These are phyloP conservation scores for Fusarium temperatum DNA, from an alignment of 2,329 filamentous ascomycete species.

Conservation along the genomic window DNA sequence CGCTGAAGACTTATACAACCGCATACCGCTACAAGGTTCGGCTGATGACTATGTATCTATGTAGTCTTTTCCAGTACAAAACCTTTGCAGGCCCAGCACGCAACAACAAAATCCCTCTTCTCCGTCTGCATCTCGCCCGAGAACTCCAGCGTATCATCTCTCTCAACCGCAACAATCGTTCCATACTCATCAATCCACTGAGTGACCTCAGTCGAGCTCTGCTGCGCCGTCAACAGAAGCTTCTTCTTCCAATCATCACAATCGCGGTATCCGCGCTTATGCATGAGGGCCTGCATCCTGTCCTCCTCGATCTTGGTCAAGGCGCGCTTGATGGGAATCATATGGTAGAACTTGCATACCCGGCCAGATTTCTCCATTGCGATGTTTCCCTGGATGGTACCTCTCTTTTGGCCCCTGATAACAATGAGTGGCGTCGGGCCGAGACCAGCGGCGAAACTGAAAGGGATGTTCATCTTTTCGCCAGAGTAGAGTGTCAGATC, in stretches of 20 bases:
- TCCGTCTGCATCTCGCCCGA: not conserved
- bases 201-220: accelerated
- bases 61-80: not conserved
- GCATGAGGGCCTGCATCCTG: not conserved
- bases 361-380: not conserved
- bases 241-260: not conserved
- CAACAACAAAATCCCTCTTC: not conserved
- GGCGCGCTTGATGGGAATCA: not conserved
- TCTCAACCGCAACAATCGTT: not conserved
- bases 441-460: not conserved
- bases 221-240: not conserved
- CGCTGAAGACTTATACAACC: too few relatives aligned
- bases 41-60: not conserved
- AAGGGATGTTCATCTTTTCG: not conserved
- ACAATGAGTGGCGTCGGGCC: not conserved
- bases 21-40: not conserved
- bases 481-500: not conserved
- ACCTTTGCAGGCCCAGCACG: not conserved
- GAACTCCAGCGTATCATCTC: not conserved
- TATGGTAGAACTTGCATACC: not conserved
- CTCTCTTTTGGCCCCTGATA: not conserved
- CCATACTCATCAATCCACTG: not conserved
- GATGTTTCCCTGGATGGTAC: not conserved
- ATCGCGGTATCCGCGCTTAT: not conserved
- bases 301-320: not conserved